These are phyloP conservation scores for Aaosphaeria pasadenensis DNA, from an alignment of 2,329 filamentous ascomycete genomes.

Conservation along the genomic window DNA sequence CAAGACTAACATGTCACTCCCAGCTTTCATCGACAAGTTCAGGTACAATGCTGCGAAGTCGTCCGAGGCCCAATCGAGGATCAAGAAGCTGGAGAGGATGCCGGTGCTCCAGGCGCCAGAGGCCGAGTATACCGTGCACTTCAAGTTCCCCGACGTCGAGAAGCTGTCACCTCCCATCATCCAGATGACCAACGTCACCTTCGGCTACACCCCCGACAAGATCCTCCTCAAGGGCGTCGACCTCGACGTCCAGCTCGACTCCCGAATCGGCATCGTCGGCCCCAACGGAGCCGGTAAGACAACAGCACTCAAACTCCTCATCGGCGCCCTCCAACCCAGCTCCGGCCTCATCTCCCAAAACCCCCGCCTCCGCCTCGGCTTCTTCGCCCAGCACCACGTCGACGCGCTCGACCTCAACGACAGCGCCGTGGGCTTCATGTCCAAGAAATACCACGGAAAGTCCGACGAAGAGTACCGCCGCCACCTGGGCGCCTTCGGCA, in stretches of 20 bases:
- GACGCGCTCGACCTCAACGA: conserved; percentile 88
- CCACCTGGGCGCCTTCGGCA: conserved; percentile 81
- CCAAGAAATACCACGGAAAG: conserved; percentile 82
- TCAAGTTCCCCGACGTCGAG: conserved; percentile 96
- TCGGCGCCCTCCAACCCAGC: conserved; percentile 74
- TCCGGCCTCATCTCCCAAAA: conserved; percentile 84
- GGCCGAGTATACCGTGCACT: conserved; percentile 91
- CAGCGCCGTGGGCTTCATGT: conserved; percentile 94
- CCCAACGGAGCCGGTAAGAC: conserved; percentile 99
- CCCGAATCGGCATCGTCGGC: conserved; percentile 97
- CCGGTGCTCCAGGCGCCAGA: conserved; percentile 87
- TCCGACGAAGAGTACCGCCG: conserved; percentile 96
- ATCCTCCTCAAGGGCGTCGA: conserved; percentile 82
- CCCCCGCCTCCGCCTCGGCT: conserved; percentile 84
- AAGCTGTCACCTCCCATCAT: conserved; percentile 97
- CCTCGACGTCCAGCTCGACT: conserved; percentile 95
- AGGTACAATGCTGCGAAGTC: conserved; percentile 98
- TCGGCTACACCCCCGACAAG: conserved; percentile 81
- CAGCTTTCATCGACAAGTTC: conserved; percentile 98
- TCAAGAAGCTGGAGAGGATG: conserved; percentile 99
- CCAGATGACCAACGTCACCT: conserved; percentile 90
- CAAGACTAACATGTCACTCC: not conserved
- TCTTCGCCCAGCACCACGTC: conserved; percentile 98
- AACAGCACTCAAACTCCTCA: conserved; percentile 95
- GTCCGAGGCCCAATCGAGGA: conserved; percentile 94